Percentiles rank a stretch among this genome's conserved stretches.
Conservation (phyloP, 306 rosid genomes). For the Corylus avellana region DNA sequence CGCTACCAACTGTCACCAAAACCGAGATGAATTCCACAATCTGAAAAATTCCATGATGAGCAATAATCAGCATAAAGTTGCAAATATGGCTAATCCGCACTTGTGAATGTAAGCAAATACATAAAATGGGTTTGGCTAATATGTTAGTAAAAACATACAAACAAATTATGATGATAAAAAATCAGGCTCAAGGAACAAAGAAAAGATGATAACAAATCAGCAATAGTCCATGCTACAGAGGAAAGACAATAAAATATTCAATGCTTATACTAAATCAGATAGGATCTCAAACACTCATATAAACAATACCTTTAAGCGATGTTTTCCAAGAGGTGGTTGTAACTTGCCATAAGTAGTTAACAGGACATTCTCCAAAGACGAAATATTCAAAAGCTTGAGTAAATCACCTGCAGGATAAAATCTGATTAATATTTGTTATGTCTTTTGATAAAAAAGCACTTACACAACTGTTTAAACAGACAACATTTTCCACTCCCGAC, state of each 20-base stretch:
- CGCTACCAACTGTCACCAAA: constrained; percentile 76
- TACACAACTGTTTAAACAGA: neutral
- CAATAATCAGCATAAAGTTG: constrained; percentile 14
- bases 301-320: constrained; percentile 80
- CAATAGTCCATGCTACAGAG: neutral
- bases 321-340: constrained; percentile 97
- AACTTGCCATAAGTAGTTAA: constrained; percentile 90
- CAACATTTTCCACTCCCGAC: neutral
- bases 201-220: neutral
- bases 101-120: constrained; percentile 6
- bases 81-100: constrained; percentile 14
- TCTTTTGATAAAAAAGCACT: neutral
- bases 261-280: constrained; percentile 1
- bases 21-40: constrained; percentile 91
- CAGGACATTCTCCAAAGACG: constrained; percentile 65
- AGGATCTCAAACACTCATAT: constrained; percentile 13
- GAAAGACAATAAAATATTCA: constrained; percentile 5
- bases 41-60: constrained; percentile 48
- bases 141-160: neutral
- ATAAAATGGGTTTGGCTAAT: neutral
- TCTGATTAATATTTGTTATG: constrained; percentile 14
- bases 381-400: constrained; percentile 80
- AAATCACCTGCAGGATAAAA: constrained; percentile 67
- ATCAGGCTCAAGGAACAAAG: neutral
- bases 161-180: neutral